phyloP scores from a whole-genome alignment of 306 rosid genomes.

The Pueraria montana region DNA sequence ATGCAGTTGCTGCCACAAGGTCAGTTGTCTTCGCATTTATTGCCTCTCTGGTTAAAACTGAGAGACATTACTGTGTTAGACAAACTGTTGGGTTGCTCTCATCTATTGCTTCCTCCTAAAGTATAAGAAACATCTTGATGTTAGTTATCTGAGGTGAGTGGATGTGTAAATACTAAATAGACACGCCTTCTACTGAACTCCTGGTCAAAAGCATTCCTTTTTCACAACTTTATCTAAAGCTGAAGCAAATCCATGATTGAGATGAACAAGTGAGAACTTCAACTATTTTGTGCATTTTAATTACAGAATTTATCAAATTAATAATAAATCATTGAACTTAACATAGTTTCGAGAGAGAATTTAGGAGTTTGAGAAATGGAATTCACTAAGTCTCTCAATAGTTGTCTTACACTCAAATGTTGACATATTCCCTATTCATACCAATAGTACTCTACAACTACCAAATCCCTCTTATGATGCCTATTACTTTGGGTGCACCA shows the following conservation, averaged over 20 bases:
- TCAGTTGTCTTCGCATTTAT: slow-evolving; percentile 49
- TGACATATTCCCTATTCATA: background rate
- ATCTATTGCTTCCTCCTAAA: slow-evolving; percentile 16
- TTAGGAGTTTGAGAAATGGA: background rate
- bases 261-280: slow-evolving; percentile 7
- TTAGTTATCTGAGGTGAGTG: slow-evolving; percentile 5
- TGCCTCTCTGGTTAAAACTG: background rate
- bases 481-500: background rate
- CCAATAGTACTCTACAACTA: background rate
- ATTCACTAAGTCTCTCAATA: background rate
- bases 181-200: background rate
- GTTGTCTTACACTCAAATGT: background rate
- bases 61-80: slow-evolving; percentile 9
- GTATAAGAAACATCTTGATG: background rate
- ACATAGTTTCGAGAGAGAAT: background rate
- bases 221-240: slow-evolving; percentile 12
- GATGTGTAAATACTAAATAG: slow-evolving; percentile 9
- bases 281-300: background rate
- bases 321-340: background rate
- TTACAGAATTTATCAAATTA: background rate
- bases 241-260: slow-evolving; percentile 11
- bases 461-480: background rate
- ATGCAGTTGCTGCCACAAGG: slow-evolving; percentile 89
- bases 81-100: slow-evolving; percentile 16
- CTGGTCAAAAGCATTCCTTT: slow-evolving; percentile 5